A percentile compares a stretch with the other conserved stretches of the same genome.
Evolutionary conservation across 228 moss, liverwort and hornwort species (phyloP).

Genomic region (Sphagnum fallax): DNA sequence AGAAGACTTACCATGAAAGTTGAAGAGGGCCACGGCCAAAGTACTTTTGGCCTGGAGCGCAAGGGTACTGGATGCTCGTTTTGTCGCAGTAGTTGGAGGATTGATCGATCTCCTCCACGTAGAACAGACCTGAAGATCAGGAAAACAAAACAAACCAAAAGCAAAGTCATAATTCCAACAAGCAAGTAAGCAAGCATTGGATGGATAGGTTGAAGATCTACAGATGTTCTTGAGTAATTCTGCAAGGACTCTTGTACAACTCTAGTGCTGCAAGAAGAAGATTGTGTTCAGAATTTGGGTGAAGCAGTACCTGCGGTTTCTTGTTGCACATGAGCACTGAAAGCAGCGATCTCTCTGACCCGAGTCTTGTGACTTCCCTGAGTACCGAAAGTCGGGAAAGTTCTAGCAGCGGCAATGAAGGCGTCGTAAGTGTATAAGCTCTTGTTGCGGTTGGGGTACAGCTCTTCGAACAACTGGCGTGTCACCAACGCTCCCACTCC

Average conservation of each 20-base stretch:
- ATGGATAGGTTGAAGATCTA: neutral
- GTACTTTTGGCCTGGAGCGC: constrained; percentile 16
- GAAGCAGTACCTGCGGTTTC: constrained; percentile 54
- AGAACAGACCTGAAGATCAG: constrained; percentile 7
- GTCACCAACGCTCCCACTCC: constrained; percentile 37
- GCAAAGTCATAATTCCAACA: neutral
- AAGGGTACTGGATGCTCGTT: constrained; percentile 4
- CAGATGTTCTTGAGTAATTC: neutral
- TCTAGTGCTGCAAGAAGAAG: neutral
- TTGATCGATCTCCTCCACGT: constrained; percentile 16
- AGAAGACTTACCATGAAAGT: constrained; percentile 36
- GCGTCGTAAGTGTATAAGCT: constrained; percentile 60
- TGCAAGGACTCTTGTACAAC: too few species aligned
- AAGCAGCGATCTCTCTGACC: constrained; percentile 77
- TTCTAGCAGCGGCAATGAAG: constrained; percentile 50
- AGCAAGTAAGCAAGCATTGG: neutral
- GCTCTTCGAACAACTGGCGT: constrained; percentile 22
- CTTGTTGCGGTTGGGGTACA: constrained; percentile 45
- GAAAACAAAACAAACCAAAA: neutral
- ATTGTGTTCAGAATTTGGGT: neutral
- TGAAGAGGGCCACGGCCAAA: constrained; percentile 73
- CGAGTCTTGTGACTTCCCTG: constrained; percentile 4
- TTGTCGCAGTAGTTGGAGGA: constrained; percentile 17
- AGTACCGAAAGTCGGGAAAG: constrained; percentile 57
- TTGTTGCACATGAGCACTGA: constrained; percentile 66